Conservation (phyloP, 140 eudicot species). For the Oenanthe javanica region DNA sequence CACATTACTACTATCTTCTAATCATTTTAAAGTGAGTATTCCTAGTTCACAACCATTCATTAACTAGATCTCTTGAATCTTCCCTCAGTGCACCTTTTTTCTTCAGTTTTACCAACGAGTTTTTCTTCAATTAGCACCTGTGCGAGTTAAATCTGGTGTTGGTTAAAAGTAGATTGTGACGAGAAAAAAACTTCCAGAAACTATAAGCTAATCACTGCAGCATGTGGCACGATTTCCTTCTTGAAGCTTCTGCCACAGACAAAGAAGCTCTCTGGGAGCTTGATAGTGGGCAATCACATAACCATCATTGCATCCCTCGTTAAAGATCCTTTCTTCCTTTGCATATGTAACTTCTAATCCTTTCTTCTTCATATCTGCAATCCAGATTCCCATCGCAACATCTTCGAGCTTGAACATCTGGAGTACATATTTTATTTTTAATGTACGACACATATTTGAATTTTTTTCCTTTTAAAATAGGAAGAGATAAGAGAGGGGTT, state of each 20-base stretch:
- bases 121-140: background rate
- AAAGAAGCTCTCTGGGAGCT: conserved; percentile 85
- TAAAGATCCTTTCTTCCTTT: conserved; percentile 60
- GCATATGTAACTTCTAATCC: conserved; percentile 67
- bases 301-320: conserved; percentile 84
- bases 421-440: conserved; percentile 33
- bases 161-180: conserved; percentile 6
- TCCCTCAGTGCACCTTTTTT: background rate
- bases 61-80: background rate
- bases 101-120: background rate
- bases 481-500: background rate
- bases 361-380: conserved; percentile 60
- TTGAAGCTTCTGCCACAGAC: conserved; percentile 93
- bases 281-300: conserved; percentile 91
- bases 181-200: background rate
- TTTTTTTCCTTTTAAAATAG: no score
- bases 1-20: background rate
- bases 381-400: conserved; percentile 99
- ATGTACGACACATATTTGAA: no score
- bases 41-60: background rate
- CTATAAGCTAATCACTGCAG: conserved; percentile 48
- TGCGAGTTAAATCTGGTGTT: conserved; percentile 1
- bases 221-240: conserved; percentile 67
- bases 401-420: conserved; percentile 97
- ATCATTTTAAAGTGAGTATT: conserved; percentile 16